Conservation (phyloP, 495 filamentous ascomycete species). For the Thermothielavioides terrestris region DNA sequence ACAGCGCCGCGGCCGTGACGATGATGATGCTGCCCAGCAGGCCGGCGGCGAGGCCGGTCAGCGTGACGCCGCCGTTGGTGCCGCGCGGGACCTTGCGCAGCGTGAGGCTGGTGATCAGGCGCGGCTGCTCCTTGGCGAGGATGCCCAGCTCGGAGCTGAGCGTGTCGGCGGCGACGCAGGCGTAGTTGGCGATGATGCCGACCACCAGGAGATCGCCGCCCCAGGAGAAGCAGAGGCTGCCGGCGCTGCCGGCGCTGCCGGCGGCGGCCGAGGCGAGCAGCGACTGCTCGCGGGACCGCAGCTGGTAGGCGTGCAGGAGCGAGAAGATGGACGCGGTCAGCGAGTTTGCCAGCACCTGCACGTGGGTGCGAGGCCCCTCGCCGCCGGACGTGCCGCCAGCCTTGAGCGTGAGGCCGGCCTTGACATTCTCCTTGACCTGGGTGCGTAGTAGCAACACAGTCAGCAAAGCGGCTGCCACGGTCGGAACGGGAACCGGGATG, state of each 20-base stretch:
- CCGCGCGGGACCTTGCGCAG: conserved; percentile 72
- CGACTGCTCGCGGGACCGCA: conserved; percentile 36
- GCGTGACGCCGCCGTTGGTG: conserved; percentile 86
- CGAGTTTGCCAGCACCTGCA: conserved; percentile 90
- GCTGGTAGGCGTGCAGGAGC: conserved; percentile 59
- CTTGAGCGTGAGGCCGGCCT: conserved; percentile 69
- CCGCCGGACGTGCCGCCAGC: conserved; percentile 62
- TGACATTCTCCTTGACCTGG: conserved; percentile 79
- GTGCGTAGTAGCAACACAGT: background rate
- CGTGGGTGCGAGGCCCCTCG: conserved; percentile 71
- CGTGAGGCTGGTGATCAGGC: conserved; percentile 76
- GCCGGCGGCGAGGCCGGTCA: conserved; percentile 63
- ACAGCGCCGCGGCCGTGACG: conserved; percentile 51
- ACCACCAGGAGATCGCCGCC: conserved; percentile 48
- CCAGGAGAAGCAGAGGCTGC: conserved; percentile 41
- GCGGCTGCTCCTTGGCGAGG: conserved; percentile 61
- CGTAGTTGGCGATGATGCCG: conserved; percentile 69
- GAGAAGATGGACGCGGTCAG: conserved; percentile 64
- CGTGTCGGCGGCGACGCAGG: conserved; percentile 83
- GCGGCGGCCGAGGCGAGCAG: conserved; percentile 10
- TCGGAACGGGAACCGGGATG: background rate
- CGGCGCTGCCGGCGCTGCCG: conserved; percentile 17
- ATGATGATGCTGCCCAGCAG: conserved; percentile 65
- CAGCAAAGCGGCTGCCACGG: background rate
- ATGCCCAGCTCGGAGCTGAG: conserved; percentile 95